These are phyloP conservation scores for Ambrosiella beaveri DNA, from an alignment of 2,329 filamentous ascomycete genomes.

Conservation along the genomic window DNA sequence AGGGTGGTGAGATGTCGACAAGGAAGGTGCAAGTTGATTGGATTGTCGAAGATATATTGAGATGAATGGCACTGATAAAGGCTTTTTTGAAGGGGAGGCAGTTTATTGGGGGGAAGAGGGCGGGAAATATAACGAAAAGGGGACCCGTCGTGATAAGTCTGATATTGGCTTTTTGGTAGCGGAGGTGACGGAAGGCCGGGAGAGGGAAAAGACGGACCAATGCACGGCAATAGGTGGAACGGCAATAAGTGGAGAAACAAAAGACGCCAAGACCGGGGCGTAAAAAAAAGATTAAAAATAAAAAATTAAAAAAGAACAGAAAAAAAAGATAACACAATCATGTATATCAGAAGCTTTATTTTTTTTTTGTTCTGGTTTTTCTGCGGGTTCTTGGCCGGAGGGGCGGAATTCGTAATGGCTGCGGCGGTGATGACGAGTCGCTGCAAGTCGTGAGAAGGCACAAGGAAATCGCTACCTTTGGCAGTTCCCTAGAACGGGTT, in stretches of 20 bases:
- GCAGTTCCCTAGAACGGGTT: too few species aligned
- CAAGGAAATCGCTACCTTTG: background rate
- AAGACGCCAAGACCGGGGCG: constrained; percentile 1
- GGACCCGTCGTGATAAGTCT: background rate
- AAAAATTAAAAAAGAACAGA: background rate
- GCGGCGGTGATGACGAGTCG: background rate
- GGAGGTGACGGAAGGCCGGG: background rate
- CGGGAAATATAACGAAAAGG: background rate
- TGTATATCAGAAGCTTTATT: background rate
- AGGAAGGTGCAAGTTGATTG: background rate
- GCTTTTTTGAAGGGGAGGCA: background rate
- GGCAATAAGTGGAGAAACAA: background rate
- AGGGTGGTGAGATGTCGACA: background rate
- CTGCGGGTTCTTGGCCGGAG: background rate
- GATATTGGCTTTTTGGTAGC: background rate
- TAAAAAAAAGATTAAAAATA: background rate
- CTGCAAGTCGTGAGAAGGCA: background rate
- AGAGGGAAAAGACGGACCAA: background rate
- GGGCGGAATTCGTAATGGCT: background rate
- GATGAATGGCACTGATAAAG: too few species aligned
- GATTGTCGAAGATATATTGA: background rate
- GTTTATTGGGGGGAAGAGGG: background rate
- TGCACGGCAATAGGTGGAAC: background rate
- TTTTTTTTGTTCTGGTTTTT: background rate
- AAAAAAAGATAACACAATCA: background rate